Percentiles rank a stretch among this genome's conserved stretches.
phyloP scores from a whole-genome alignment of 2,329 filamentous ascomycete species.

The Endocalyx cinctus region DNA sequence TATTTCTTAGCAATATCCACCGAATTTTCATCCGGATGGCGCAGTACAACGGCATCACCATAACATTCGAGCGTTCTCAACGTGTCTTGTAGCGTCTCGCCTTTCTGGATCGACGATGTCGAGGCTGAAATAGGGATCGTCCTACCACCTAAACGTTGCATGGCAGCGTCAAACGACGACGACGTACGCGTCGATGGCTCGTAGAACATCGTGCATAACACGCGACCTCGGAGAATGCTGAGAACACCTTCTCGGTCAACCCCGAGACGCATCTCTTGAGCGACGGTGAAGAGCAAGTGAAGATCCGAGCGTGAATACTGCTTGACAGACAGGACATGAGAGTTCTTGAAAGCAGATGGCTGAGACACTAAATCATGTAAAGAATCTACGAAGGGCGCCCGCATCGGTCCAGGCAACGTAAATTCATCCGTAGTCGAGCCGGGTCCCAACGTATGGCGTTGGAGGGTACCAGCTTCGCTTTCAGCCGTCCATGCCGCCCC shows the following conservation, averaged over 20 bases:
- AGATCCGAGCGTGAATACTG: slow-evolving; percentile 85
- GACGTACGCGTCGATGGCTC: slow-evolving; percentile 96
- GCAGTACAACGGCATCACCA: slow-evolving; percentile 90
- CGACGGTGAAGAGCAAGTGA: slow-evolving; percentile 91
- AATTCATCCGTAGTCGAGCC: slow-evolving; percentile 39
- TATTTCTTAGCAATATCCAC: slow-evolving; percentile 81
- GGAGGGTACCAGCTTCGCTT: slow-evolving; percentile 23
- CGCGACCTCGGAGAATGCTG: slow-evolving; percentile 76
- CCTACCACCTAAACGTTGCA: slow-evolving; percentile 93
- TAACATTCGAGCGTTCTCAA: slow-evolving; percentile 93
- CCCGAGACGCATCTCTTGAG: slow-evolving; percentile 94
- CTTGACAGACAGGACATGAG: slow-evolving; percentile 86
- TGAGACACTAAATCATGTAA: slow-evolving; percentile 69
- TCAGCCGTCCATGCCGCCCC: slow-evolving; percentile 30
- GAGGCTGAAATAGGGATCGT: slow-evolving; percentile 78
- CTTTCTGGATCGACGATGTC: slow-evolving; percentile 88
- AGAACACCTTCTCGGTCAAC: slow-evolving; percentile 90
- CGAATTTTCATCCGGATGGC: slow-evolving; percentile 79
- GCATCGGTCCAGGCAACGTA: slow-evolving; percentile 40
- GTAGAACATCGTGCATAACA: slow-evolving; percentile 93
- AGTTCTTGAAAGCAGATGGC: slow-evolving; percentile 78
- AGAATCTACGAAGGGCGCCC: slow-evolving; percentile 52
- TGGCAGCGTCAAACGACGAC: slow-evolving; percentile 92
- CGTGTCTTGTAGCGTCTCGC: slow-evolving; percentile 88
- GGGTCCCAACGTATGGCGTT: slow-evolving; percentile 18